These are phyloP conservation scores for Candida tammaniensis DNA, from an alignment of 805 yeast genomes.

Conservation along the genomic window DNA sequence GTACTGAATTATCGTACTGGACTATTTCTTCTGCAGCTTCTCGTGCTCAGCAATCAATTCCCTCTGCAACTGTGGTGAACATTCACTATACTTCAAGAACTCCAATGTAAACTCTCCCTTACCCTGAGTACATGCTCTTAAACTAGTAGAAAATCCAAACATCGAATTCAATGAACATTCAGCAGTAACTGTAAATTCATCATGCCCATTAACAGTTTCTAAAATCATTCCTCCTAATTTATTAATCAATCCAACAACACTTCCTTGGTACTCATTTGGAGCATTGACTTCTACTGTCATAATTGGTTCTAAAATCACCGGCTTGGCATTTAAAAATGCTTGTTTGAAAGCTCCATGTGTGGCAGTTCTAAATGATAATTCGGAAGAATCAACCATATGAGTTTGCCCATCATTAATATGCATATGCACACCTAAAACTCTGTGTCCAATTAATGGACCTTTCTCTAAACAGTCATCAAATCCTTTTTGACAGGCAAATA, in stretches of 20 bases:
- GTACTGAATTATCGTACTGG: too few relatives aligned
- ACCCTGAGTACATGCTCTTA: constrained; percentile 97
- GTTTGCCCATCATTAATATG: constrained; percentile 94
- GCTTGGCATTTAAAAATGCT: constrained; percentile 80
- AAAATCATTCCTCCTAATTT: constrained; percentile 88
- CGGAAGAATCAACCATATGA: constrained; percentile 96
- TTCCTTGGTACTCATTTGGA: constrained; percentile 95
- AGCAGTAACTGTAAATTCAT: constrained; percentile 89
- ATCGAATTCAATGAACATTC: constrained; percentile 95
- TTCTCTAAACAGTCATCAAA: constrained; percentile 92
- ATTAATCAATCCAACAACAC: constrained; percentile 86
- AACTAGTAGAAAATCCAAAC: constrained; percentile 94
- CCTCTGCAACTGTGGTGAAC: constrained; percentile 85
- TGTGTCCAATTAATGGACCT: constrained; percentile 96
- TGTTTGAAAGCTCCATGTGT: constrained; percentile 88
- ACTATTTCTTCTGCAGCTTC: constrained; percentile 20
- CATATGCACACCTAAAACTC: constrained; percentile 91
- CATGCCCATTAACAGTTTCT: constrained; percentile 92
- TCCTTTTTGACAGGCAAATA: constrained; percentile 92
- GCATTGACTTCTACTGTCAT: constrained; percentile 93
- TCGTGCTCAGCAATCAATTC: constrained; percentile 81
- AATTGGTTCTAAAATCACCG: constrained; percentile 92
- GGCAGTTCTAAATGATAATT: constrained; percentile 91
- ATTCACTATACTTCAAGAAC: constrained; percentile 88
- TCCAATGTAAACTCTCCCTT: constrained; percentile 97